phyloP scores from a whole-genome alignment of 2,329 filamentous ascomycete genomes.

The Thielaviopsis populi region DNA sequence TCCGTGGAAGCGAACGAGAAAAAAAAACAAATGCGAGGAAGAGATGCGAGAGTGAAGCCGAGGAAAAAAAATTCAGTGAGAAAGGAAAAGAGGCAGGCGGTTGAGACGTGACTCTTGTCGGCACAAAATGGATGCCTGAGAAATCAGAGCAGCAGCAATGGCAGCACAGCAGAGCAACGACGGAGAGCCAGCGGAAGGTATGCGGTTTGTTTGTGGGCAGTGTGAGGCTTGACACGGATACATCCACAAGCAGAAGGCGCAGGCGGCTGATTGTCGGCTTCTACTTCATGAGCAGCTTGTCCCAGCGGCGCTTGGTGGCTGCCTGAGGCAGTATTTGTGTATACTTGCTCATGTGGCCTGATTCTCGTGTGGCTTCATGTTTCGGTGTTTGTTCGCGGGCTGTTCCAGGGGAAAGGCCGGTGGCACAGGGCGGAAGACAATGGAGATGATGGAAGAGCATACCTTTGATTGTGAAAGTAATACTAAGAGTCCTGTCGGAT shows the following conservation, averaged over 20 bases:
- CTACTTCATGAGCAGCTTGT: neutral
- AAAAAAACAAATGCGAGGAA: neutral
- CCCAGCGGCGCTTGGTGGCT: neutral
- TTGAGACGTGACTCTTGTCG: neutral
- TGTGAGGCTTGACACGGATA: neutral
- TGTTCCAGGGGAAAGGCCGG: neutral
- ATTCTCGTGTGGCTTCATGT: neutral
- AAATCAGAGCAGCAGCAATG: neutral
- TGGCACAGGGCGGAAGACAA: neutral
- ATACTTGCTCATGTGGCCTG: neutral
- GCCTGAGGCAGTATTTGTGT: neutral
- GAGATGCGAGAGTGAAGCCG: neutral
- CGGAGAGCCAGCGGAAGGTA: neutral
- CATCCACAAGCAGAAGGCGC: neutral
- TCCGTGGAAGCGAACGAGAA: neutral
- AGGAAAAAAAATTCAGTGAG: neutral
- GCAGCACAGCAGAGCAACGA: neutral
- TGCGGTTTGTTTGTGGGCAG: neutral
- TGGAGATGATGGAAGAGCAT: neutral
- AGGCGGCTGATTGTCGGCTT: neutral
- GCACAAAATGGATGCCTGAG: neutral
- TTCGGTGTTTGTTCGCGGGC: neutral
- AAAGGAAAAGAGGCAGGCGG: neutral
- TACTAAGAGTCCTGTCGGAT: constrained; percentile 12
- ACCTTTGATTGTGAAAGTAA: constrained; percentile 8